phyloP scores from a whole-genome alignment of 495 filamentous ascomycete species.

The Aspergillus funiculosus region DNA sequence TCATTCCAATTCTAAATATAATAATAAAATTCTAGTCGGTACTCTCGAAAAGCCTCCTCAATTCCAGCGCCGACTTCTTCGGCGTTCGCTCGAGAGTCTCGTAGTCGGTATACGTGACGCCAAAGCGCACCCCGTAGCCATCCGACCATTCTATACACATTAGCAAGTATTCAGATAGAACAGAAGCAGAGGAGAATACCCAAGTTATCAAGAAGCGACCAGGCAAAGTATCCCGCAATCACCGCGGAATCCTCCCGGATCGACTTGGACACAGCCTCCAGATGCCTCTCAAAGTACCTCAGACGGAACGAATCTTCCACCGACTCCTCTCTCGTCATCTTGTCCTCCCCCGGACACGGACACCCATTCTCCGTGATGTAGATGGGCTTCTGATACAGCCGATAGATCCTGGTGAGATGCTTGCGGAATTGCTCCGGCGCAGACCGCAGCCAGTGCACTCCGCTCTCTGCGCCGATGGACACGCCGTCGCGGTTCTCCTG shows the following conservation, averaged over 20 bases:
- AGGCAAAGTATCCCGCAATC: conserved; percentile 63
- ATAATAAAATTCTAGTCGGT: no score
- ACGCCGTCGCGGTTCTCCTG: conserved; percentile 55
- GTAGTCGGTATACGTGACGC: conserved; percentile 66
- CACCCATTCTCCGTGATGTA: conserved; percentile 73
- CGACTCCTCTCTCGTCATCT: conserved; percentile 55
- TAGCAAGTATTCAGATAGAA: not conserved
- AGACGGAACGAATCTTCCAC: conserved; percentile 62
- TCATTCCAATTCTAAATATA: no score
- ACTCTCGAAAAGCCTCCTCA: no score
- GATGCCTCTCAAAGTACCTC: conserved; percentile 61
- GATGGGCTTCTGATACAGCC: conserved; percentile 62
- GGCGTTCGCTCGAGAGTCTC: conserved; percentile 25
- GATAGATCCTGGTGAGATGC: conserved; percentile 62
- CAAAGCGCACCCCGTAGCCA: conserved; percentile 66
- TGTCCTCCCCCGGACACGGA: conserved; percentile 61
- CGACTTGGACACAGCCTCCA: conserved; percentile 57
- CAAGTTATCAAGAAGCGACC: conserved; percentile 60
- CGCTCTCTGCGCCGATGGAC: conserved; percentile 59
- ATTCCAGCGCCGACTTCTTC: conserved; percentile 8
- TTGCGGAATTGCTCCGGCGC: conserved; percentile 58
- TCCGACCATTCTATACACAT: conserved; percentile 48
- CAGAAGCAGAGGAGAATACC: conserved; percentile 14
- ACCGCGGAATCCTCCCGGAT: conserved; percentile 55
- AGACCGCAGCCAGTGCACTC: conserved; percentile 61